These are phyloP conservation scores for Phytopythium kandeliae DNA, from an alignment of 352 stramenopile genomes.

Conservation along the genomic window DNA sequence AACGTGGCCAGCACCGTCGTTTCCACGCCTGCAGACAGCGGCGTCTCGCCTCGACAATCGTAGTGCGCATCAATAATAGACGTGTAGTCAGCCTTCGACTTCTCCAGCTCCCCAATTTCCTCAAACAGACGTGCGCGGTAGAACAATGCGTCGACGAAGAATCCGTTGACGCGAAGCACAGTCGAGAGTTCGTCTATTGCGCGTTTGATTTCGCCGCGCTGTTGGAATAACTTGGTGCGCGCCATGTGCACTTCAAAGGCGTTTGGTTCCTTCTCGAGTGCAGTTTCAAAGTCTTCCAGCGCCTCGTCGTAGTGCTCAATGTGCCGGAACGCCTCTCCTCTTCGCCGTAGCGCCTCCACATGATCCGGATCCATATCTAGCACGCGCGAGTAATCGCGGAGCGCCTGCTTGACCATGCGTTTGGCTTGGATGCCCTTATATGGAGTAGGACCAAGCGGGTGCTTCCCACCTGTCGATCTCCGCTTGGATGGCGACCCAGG, in stretches of 20 bases:
- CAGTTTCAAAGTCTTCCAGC: constrained; percentile 39
- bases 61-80: constrained; percentile 69
- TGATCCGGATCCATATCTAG: constrained; percentile 40
- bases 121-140: constrained; percentile 53
- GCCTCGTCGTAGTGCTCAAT: constrained; percentile 54
- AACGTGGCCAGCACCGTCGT: constrained; percentile 3
- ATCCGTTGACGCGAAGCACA: constrained; percentile 52
- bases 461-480: not conserved
- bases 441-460: constrained; percentile 3
- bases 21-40: constrained; percentile 1
- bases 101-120: constrained; percentile 21
- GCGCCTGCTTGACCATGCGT: constrained; percentile 39
- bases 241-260: constrained; percentile 64
- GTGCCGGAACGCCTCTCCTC: constrained; percentile 38
- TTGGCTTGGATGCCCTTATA: constrained; percentile 28
- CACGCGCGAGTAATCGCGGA: constrained; percentile 57
- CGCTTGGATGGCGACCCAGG: constrained; percentile 1
- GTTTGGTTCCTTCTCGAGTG: constrained; percentile 33
- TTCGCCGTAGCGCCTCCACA: constrained; percentile 33
- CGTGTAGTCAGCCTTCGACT: constrained; percentile 56
- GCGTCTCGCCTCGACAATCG: constrained; percentile 18
- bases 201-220: constrained; percentile 26
- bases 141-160: constrained; percentile 73
- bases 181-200: constrained; percentile 52
- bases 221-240: constrained; percentile 41